Conservation (phyloP, 2,329 filamentous ascomycete species). For the Apiospora pterosperma region DNA sequence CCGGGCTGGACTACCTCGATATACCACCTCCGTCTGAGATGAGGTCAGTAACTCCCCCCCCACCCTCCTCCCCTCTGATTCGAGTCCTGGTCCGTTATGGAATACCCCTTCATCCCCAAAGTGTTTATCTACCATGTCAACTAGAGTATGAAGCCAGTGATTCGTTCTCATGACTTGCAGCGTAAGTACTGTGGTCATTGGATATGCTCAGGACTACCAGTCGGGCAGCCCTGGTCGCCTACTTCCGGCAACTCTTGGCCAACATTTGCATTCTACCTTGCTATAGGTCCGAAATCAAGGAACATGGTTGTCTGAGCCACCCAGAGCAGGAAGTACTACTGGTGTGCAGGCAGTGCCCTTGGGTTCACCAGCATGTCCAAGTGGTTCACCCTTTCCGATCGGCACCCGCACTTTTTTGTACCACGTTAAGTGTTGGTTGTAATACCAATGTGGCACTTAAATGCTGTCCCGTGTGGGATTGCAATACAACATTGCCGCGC, state of each 20-base stretch:
- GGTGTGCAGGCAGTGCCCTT: slow-evolving; percentile 28
- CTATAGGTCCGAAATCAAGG: slow-evolving; percentile 21
- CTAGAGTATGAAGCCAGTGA: not conserved
- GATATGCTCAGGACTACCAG: not conserved
- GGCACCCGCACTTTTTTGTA: slow-evolving; percentile 37
- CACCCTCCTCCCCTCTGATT: slow-evolving; percentile 2
- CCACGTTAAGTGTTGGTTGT: slow-evolving; percentile 43
- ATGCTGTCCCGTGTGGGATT: slow-evolving; percentile 29
- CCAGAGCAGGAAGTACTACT: slow-evolving; percentile 31
- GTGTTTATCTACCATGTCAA: not conserved
- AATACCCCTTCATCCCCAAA: not conserved
- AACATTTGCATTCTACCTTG: not conserved
- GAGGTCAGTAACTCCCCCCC: slow-evolving; percentile 41
- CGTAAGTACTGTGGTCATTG: not conserved
- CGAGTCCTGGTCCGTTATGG: not conserved
- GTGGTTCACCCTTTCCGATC: slow-evolving; percentile 36
- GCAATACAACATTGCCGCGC: slow-evolving; percentile 34
- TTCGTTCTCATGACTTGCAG: not conserved
- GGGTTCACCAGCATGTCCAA: slow-evolving; percentile 27
- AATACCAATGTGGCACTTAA: slow-evolving; percentile 33
- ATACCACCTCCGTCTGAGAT: slow-evolving; percentile 50
- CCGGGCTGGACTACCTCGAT: slow-evolving; percentile 52
- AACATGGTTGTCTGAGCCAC: slow-evolving; percentile 34
- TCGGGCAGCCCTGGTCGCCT: not conserved
- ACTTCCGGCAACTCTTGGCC: not conserved